These are phyloP conservation scores for Phaeosphaeria sp. DNA, from an alignment of 2,329 filamentous ascomycete species.

Conservation along the genomic window DNA sequence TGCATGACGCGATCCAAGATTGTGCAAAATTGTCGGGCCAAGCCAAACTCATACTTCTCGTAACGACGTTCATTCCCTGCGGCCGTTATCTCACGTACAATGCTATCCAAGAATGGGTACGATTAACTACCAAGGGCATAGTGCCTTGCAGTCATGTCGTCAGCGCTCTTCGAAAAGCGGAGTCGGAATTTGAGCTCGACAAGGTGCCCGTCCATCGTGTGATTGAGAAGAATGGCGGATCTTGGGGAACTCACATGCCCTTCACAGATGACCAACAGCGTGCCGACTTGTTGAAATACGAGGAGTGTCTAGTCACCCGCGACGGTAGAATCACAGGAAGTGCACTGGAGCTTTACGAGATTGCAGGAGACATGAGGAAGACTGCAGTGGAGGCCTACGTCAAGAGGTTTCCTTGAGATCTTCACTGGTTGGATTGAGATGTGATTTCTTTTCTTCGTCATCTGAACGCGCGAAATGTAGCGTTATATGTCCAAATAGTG, in stretches of 20 bases:
- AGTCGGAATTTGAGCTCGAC: background rate
- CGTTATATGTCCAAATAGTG: too few species aligned
- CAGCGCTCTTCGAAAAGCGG: background rate
- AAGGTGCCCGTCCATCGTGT: background rate
- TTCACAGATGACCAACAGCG: background rate
- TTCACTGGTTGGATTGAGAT: too few species aligned
- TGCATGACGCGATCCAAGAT: background rate
- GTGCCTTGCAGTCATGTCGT: background rate
- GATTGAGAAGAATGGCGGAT: background rate
- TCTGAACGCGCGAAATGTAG: too few species aligned
- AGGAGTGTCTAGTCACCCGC: background rate
- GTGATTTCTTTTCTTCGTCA: background rate
- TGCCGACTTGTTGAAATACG: background rate
- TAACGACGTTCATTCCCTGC: constrained; percentile 6
- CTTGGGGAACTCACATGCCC: background rate
- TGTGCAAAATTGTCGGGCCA: background rate
- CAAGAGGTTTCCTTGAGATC: background rate
- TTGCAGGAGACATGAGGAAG: background rate
- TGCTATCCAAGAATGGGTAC: constrained; percentile 1
- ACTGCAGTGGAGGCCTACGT: background rate
- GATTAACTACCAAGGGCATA: background rate
- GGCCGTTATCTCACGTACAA: constrained; percentile 1
- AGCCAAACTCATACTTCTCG: constrained; percentile 2
- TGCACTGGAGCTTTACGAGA: background rate
- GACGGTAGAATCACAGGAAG: background rate